phyloP scores from a whole-genome alignment of 2,329 filamentous ascomycete species.

The Fusarium bactridioides region DNA sequence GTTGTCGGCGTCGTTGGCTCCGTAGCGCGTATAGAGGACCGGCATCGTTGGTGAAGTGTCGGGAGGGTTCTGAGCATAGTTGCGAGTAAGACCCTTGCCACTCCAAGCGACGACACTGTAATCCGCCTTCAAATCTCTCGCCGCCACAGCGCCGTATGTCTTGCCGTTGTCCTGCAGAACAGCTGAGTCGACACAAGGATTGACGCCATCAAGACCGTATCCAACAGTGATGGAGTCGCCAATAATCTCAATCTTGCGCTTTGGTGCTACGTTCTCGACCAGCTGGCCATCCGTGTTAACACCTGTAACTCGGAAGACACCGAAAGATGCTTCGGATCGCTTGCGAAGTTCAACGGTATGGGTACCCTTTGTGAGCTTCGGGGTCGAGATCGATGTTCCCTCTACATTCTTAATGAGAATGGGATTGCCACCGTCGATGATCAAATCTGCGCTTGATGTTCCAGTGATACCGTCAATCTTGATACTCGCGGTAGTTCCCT shows the following conservation, averaged over 20 bases:
- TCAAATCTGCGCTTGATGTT: constrained; percentile 21
- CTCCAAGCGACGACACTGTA: constrained; percentile 55
- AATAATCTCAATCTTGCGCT: constrained; percentile 53
- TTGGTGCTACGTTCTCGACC: constrained; percentile 36
- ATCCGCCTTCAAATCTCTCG: constrained; percentile 51
- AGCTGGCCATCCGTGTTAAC: constrained; percentile 18
- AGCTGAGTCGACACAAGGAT: constrained; percentile 51
- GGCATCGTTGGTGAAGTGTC: constrained; percentile 50
- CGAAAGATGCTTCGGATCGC: constrained; percentile 19
- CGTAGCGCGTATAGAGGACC: constrained; percentile 52
- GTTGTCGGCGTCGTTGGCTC: constrained; percentile 49
- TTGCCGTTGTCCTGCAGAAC: constrained; percentile 50
- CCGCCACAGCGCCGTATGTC: constrained; percentile 54
- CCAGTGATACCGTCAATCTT: constrained; percentile 18
- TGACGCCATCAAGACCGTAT: constrained; percentile 52
- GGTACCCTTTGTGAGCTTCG: constrained; percentile 2
- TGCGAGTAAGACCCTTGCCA: constrained; percentile 53
- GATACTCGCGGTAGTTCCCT: constrained; percentile 50
- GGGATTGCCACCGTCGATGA: constrained; percentile 18
- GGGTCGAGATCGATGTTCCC: constrained; percentile 10
- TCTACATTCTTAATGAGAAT: constrained; percentile 15
- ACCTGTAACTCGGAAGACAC: background rate
- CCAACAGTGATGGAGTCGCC: constrained; percentile 56
- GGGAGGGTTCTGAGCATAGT: constrained; percentile 44
- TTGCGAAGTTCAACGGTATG: constrained; percentile 30